phyloP scores from a whole-genome alignment of 495 filamentous ascomycete species.

The Daldinia grandis region DNA sequence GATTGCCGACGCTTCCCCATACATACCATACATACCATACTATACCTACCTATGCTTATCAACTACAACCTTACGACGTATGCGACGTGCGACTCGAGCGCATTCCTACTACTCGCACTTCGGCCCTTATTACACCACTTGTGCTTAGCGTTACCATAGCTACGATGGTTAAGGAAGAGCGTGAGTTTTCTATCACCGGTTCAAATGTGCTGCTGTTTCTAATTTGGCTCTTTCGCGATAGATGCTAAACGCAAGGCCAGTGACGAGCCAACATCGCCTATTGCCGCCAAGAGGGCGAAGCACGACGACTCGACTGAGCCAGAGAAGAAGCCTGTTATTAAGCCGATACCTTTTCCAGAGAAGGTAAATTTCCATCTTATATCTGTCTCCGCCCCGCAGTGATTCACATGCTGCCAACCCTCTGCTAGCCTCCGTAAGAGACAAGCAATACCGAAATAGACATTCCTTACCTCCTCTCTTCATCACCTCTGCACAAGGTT shows the following conservation, averaged over 20 bases:
- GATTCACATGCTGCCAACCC: neutral
- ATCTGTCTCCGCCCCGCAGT: neutral
- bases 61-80: constrained; percentile 3
- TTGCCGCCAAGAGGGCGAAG: constrained; percentile 71
- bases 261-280: constrained; percentile 70
- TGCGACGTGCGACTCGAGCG: neutral
- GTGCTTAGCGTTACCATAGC: neutral
- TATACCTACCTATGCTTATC: constrained; percentile 13
- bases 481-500: neutral
- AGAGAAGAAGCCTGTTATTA: constrained; percentile 59
- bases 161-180: constrained; percentile 59
- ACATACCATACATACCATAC: too few species aligned
- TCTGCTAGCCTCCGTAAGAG: neutral
- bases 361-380: constrained; percentile 62
- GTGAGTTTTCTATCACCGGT: constrained; percentile 43
- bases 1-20: constrained; percentile 10
- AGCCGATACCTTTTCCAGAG: constrained; percentile 81
- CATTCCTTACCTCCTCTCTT: neutral
- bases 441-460: neutral
- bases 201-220: constrained; percentile 5
- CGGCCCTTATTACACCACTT: neutral
- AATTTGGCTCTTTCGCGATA: constrained; percentile 39
- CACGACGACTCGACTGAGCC: constrained; percentile 64
- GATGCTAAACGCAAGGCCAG: constrained; percentile 81
- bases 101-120: neutral